These are phyloP conservation scores for Trypanosoma vivax DNA, from an alignment of 208 protist genomes.

Conservation along the genomic window DNA sequence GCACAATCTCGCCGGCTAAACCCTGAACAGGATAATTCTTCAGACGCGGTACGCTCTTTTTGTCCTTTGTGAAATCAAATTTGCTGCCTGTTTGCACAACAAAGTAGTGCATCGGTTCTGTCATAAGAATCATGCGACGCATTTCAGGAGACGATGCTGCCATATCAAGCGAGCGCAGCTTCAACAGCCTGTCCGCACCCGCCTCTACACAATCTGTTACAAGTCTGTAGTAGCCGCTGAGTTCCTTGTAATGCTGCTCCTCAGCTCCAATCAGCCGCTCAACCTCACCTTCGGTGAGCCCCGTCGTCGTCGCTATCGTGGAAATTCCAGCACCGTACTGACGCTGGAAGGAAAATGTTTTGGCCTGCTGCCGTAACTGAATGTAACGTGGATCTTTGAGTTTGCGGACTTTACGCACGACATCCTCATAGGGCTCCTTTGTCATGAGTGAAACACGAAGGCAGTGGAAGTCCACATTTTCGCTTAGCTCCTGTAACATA, in stretches of 20 bases:
- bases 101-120: slow-evolving; percentile 81
- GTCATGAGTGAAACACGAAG: slow-evolving; percentile 84
- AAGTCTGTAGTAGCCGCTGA: slow-evolving; percentile 71
- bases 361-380: slow-evolving; percentile 87
- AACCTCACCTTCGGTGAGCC: slow-evolving; percentile 80
- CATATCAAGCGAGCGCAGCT: slow-evolving; percentile 65
- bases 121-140: slow-evolving; percentile 70
- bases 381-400: slow-evolving; percentile 81
- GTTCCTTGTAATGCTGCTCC: slow-evolving; percentile 81
- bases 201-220: slow-evolving; percentile 75
- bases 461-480: slow-evolving; percentile 88
- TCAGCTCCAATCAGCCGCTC: slow-evolving; percentile 79
- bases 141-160: slow-evolving; percentile 46
- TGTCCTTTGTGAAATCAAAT: slow-evolving; percentile 81
- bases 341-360: slow-evolving; percentile 89
- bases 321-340: slow-evolving; percentile 84
- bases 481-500: slow-evolving; percentile 84
- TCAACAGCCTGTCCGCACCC: slow-evolving; percentile 64
- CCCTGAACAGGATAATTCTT: slow-evolving; percentile 92
- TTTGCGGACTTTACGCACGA: slow-evolving; percentile 78
- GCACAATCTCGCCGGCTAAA: slow-evolving; percentile 84
- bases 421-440: slow-evolving; percentile 85
- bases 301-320: slow-evolving; percentile 81
- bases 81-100: slow-evolving; percentile 83
- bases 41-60: slow-evolving; percentile 68